Evolutionary conservation across 768 basidiomycete genomes (phyloP), one percentile per base, ranked within the genome.

Genomic region (Amanita thiersii): DNA sequence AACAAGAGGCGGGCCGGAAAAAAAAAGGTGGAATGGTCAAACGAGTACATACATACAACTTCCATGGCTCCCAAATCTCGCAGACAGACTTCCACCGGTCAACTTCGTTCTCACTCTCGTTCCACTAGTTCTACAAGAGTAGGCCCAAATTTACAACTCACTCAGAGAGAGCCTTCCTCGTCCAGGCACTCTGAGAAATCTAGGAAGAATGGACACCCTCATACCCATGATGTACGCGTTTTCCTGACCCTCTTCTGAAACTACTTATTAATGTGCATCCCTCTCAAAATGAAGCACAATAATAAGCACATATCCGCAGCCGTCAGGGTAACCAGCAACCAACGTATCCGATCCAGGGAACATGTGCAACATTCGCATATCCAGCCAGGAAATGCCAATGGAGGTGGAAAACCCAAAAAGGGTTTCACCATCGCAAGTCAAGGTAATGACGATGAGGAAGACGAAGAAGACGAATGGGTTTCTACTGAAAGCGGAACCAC

Each of bases 401-500:
- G n/a, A 41, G 41, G 11, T 3, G 53, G 47, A 42, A 63, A 60
- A 49, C 55, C 59, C 8, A 79, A 75, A 53, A 53, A 62, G 17
- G 79, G 75, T 3, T 84, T 86, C 52, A 73, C 73, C 9, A 66
- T 83, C 43, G 66, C 79, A 6, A 72, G 66, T 38, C 62, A 72
- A 21, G 63, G 60, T 29, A 69, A 59, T 18, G 50, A 25, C 34
- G 66, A 48, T 20, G 59, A 63, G 17, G 65, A 64, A 11, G 62
- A 63, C 9, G 77, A 77, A 44, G 81, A 83, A 8, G 81, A 84
- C 42, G 85, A 77, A 43, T 86, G 83, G 83, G 70, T 82, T 1
- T 86, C 84, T 19, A 84, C 79, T 55, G 82, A 83, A 58, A 86
- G 82, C 52, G 84, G 81, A 5, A 79, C 75, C 0, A 81, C 64